Percentiles rank a stretch among this genome's conserved stretches.
Evolutionary conservation across 2,329 filamentous ascomycete species (phyloP).

Genomic region (Cryphonectria carpinicola): DNA sequence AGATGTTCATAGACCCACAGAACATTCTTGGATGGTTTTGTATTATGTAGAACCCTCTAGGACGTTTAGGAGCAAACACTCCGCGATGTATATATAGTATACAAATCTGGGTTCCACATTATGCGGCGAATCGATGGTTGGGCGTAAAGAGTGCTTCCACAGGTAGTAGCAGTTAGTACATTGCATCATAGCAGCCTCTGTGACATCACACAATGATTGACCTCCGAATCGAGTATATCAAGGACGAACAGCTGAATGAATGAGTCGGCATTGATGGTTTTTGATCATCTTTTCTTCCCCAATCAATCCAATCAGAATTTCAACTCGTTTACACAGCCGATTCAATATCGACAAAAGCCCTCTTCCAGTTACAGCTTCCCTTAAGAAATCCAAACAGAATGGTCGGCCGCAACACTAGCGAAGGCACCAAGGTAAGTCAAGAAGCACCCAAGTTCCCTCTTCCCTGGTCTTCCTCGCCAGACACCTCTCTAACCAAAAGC

Average conservation of each 20-base stretch:
- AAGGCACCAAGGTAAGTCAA: constrained; percentile 25
- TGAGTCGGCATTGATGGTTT: not conserved
- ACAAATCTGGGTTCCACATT: constrained; percentile 2
- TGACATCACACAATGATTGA: not conserved
- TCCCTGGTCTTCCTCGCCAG: not conserved
- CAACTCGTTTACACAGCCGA: not conserved
- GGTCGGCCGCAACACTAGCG: constrained; percentile 23
- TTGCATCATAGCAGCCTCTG: constrained; percentile 16
- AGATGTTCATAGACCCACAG: not conserved
- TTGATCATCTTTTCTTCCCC: not conserved
- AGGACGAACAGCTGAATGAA: not conserved
- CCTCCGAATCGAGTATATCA: not conserved
- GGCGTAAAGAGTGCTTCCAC: not conserved
- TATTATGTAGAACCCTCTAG: not conserved
- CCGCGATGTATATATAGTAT: not conserved
- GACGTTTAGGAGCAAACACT: not conserved
- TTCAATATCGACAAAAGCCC: not conserved
- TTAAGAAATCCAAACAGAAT: not conserved
- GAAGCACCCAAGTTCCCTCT: not conserved
- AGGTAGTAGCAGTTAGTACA: not conserved
- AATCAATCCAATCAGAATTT: not conserved
- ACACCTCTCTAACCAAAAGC: not conserved
- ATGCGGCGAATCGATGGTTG: constrained; percentile 6
- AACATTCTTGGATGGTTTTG: not conserved
- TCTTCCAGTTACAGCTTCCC: not conserved